Base-by-base conservation (phyloP, 257 asterid species). In the Ajuga chamaepitys region DNA sequence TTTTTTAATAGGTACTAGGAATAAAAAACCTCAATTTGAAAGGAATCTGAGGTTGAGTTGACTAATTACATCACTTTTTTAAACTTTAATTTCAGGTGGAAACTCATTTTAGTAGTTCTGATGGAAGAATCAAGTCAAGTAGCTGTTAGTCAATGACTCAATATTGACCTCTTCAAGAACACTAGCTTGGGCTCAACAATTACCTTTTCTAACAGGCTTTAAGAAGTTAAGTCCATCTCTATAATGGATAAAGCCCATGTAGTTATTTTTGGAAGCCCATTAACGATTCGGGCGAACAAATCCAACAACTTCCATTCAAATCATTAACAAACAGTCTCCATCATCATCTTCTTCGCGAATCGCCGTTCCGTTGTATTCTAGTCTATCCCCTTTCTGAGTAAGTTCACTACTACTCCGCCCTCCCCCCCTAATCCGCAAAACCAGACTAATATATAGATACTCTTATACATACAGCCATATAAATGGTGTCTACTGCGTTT, bases 401-500 rank as follows among this genome's bases (percentile, higher is more conserved):
- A 25, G 51, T 48, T 14, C 59, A 42, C 44, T 37, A 4, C 37
- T 30, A 5, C 4, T 3, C 37, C 7, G 4, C 4, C 0, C 37
- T 42, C 16, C 67, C 4, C 25, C 66, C 22, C 7, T 42, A n/a
- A 30, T 53, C 47, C 26, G 44, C 22, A 3, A 48, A 3, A 11
- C 41, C 20, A 18, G 28, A 41, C 30, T 16, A 34, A 30, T 51
- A 22, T 55, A 32, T 16, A 51, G 21, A 55, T 60, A 58, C 52
- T 22, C 10, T 21, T 51, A 48, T 28, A 77, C 38, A 44, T 35
- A 34, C 56, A 26, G 45, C 37, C 57, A 17, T 38, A 54, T 53
- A 42, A 47, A 85, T 88, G 95, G 86, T 79, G 78, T 82, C 85
- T 26, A 50, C 86, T 44, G 74, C 89, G 45, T 75, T 82, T 25